These are phyloP conservation scores for Salvia hispanica DNA, from an alignment of 257 asterid species.

Conservation along the genomic window DNA sequence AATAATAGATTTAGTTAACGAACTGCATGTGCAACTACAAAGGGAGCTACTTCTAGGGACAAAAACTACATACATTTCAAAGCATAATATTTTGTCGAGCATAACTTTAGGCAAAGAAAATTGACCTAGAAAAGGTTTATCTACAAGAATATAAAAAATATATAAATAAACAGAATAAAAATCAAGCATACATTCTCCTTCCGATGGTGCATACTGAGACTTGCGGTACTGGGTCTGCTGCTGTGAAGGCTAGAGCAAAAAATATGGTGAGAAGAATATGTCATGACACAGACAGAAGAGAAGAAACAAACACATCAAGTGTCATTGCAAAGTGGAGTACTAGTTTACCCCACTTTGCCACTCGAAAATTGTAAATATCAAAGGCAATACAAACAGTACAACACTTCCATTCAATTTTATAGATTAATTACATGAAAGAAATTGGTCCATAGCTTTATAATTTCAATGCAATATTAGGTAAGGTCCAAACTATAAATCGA, in stretches of 20 bases:
- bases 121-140: not conserved
- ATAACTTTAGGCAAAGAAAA: not conserved
- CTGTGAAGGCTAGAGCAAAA: slow-evolving; percentile 71
- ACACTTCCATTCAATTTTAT: slow-evolving; percentile 1
- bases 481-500: not conserved
- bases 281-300: slow-evolving; percentile 18
- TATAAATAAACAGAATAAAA: not conserved
- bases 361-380: not conserved
- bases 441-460: slow-evolving; percentile 1
- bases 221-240: slow-evolving; percentile 96
- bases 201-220: slow-evolving; percentile 88
- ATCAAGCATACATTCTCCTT: slow-evolving; percentile 67
- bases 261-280: slow-evolving; percentile 29
- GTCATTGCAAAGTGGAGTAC: not conserved
- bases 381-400: not conserved
- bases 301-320: not conserved
- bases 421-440: not conserved
- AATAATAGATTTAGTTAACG: slow-evolving; percentile 9
- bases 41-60: not conserved
- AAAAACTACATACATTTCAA: no score
- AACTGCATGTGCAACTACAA: not conserved
- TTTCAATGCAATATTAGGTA: not conserved
- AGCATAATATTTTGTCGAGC: no score
- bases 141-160: not conserved
- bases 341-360: slow-evolving; percentile 8